Evolutionary conservation across 2,329 filamentous ascomycete genomes (phyloP), one percentile per base, ranked within the genome.

Genomic region (Epichloe elymi): DNA sequence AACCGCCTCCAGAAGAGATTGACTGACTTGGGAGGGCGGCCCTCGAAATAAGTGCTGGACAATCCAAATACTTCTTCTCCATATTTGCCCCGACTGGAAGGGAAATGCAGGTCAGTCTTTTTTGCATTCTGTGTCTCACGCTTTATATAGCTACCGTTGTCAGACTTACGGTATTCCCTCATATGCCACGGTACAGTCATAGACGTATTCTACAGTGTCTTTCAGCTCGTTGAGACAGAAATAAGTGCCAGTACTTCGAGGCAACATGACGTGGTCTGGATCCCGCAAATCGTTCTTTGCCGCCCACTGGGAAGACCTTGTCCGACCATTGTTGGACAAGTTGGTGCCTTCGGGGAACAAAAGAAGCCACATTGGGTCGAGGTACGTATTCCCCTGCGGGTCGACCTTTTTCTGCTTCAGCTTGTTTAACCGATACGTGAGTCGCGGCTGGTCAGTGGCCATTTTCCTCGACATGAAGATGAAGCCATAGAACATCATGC

Each of bases 1-100:
- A 95, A 96, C 10, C 89, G 82, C 49, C 93, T 82, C 88, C 91
- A 98, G 68, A 95, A 86, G 73, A 97, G 90, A 67, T 96, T 97
- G 61, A 97, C 90, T 1, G 89, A 95, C 65, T 90, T 95, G 2
- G 91, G 93, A 0, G 90, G 85, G 1, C 87, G 81, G 12, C 93
- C 90, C 65, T 93, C 81, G 55, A 96, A 83, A 63, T 93, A 95
- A 4, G 88, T 94, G 46, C 89, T 89, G 3, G 80, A 79, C 4
- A 98, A 74, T 0, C 87, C 90, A 67, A 94, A 97, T 60, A 87
- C 85, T 46, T 94, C 82, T 64, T 97, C 90, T n/a, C 91, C 90
- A 58, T 84, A 96, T 59, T 85, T 78, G 39, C 84, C 86, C 53
- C 83, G 85, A 23, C 84, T 88, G 55, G 49, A 40, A 12, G 46